Evolutionary conservation across 2,329 filamentous ascomycete genomes (phyloP).

Genomic region (Pyrenochaeta sp.): DNA sequence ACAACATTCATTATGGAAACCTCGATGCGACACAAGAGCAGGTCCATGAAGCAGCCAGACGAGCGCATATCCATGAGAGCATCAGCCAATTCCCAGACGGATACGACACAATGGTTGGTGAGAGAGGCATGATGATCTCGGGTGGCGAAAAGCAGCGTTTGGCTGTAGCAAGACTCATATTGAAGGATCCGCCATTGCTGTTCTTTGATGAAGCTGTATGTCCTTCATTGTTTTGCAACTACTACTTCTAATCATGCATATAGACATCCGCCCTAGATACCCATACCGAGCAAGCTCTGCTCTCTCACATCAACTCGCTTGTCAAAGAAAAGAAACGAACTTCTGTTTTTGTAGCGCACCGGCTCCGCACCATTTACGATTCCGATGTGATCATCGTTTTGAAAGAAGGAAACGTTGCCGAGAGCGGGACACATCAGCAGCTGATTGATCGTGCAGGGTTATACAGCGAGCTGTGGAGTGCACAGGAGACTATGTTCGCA

Average conservation of each 20-base stretch:
- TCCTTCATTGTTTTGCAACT: constrained; percentile 14
- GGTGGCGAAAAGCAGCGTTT: constrained; percentile 93
- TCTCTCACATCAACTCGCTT: constrained; percentile 93
- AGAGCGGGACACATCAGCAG: constrained; percentile 86
- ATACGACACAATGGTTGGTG: constrained; percentile 89
- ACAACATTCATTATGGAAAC: constrained; percentile 94
- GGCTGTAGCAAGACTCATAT: constrained; percentile 80
- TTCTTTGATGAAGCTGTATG: constrained; percentile 91
- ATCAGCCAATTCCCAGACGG: constrained; percentile 83
- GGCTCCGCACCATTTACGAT: constrained; percentile 91
- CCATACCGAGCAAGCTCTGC: constrained; percentile 88
- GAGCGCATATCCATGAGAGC: constrained; percentile 81
- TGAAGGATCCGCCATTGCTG: constrained; percentile 88
- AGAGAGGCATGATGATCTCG: constrained; percentile 95
- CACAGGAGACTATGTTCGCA: constrained; percentile 48
- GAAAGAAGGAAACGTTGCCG: constrained; percentile 82
- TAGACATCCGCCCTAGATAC: constrained; percentile 88
- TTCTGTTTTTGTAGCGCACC: constrained; percentile 93
- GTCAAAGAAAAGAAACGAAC: constrained; percentile 87
- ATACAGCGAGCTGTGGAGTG: constrained; percentile 91
- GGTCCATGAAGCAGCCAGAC: constrained; percentile 78
- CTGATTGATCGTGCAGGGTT: constrained; percentile 80
- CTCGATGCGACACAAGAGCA: constrained; percentile 77
- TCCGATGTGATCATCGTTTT: constrained; percentile 91
- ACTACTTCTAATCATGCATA: background rate